Evolutionary conservation across 192 early-diverging fungal genomes (phyloP).

Genomic region (Phlyctochytrium planicorne): DNA sequence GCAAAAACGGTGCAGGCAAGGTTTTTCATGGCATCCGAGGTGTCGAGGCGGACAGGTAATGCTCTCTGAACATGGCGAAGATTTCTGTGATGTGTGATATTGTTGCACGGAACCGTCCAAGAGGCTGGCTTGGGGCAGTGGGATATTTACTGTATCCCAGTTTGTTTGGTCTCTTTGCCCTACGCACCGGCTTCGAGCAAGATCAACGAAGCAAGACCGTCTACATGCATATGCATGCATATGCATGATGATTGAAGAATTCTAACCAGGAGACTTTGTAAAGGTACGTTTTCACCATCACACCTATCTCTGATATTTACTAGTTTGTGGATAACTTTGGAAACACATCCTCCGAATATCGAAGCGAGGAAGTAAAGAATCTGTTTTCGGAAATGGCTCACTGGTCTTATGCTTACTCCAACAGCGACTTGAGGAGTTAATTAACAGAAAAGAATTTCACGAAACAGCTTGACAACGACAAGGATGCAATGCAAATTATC

Average conservation of each 20-base stretch:
- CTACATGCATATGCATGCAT: no score
- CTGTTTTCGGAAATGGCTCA: background rate
- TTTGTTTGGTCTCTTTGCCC: background rate
- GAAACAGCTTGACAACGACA: background rate
- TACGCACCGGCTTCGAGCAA: background rate
- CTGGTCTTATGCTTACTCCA: background rate
- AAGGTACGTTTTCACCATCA: background rate
- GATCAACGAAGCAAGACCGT: background rate
- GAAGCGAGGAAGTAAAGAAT: background rate
- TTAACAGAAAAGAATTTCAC: background rate
- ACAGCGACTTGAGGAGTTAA: background rate
- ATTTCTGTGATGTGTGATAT: background rate
- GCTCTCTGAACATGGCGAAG: constrained; percentile 5
- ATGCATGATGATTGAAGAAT: constrained; percentile 4
- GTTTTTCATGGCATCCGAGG: constrained; percentile 4
- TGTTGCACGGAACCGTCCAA: background rate
- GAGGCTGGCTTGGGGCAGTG: background rate
- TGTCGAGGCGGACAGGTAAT: background rate
- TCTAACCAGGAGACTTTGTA: background rate
- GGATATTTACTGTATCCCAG: background rate
- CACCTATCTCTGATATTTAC: background rate
- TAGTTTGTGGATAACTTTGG: constrained; percentile 12
- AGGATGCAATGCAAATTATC: constrained; percentile 2
- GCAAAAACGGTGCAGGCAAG: background rate
- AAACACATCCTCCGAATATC: background rate